These are phyloP conservation scores for Lantana camara DNA, from an alignment of 257 asterid genomes.

Conservation along the genomic window DNA sequence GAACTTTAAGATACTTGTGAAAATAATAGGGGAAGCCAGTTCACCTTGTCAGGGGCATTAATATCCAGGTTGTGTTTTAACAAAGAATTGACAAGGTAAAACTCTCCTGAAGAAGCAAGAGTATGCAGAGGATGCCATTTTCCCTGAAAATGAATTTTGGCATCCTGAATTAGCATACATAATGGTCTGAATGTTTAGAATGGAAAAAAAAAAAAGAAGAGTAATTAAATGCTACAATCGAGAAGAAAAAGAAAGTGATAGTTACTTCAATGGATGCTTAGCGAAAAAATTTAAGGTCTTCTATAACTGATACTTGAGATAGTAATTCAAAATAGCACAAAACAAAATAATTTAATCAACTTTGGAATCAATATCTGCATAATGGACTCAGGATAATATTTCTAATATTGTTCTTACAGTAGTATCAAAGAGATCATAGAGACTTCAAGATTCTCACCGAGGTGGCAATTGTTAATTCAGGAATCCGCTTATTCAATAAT, in stretches of 20 bases:
- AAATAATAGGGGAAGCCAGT: slow-evolving; percentile 1
- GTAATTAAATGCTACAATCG: background rate
- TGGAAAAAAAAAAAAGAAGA: background rate
- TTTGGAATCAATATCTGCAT: too few relatives aligned
- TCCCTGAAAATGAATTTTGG: slow-evolving; percentile 47
- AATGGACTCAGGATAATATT: background rate
- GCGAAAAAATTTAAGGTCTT: background rate
- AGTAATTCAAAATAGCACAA: background rate
- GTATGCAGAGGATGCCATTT: slow-evolving; percentile 95
- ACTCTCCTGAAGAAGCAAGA: slow-evolving; percentile 90
- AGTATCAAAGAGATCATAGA: background rate
- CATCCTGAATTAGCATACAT: slow-evolving; percentile 25
- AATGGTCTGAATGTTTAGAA: background rate
- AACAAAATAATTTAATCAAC: too few relatives aligned
- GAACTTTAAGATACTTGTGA: background rate
- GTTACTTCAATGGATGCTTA: background rate
- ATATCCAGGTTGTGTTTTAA: slow-evolving; percentile 72
- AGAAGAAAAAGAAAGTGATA: background rate
- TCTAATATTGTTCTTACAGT: slow-evolving; percentile 1
- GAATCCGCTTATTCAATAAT: slow-evolving; percentile 65
- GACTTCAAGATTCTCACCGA: slow-evolving; percentile 59
- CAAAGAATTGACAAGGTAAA: slow-evolving; percentile 67
- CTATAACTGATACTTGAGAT: background rate
- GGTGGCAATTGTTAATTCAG: slow-evolving; percentile 71
- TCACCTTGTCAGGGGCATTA: slow-evolving; percentile 78